phyloP scores from a whole-genome alignment of 169 alveolate species.

The Plasmodium falciparum region DNA sequence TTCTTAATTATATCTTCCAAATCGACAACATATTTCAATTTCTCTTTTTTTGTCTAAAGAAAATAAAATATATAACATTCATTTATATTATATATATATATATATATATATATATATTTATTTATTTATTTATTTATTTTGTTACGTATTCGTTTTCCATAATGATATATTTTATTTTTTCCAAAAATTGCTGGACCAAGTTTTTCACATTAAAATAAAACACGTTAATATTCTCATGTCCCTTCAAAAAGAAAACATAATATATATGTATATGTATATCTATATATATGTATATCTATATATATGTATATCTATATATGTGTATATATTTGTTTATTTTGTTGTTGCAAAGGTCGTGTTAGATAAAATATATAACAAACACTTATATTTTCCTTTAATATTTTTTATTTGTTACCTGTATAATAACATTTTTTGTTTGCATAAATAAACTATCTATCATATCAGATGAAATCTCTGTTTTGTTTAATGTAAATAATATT shows the following conservation, averaged over 20 bases:
- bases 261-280: background rate
- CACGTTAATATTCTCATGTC: constrained; percentile 38
- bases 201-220: constrained; percentile 46
- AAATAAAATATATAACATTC: background rate
- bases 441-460: constrained; percentile 58
- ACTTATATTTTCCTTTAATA: background rate
- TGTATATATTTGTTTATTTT: background rate
- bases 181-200: constrained; percentile 42
- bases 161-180: constrained; percentile 35
- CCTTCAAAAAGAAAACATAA: constrained; percentile 27
- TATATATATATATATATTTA: no score
- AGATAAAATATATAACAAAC: background rate
- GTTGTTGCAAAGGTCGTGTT: background rate
- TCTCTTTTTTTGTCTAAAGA: constrained; percentile 37
- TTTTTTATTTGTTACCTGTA: constrained; percentile 15
- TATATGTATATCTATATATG: background rate
- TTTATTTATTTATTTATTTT: background rate
- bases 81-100: background rate
- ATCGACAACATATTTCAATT: constrained; percentile 25
- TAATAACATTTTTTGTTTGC: constrained; percentile 54
- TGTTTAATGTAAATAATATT: constrained; percentile 27
- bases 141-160: constrained; percentile 54
- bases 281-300: background rate
- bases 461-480: constrained; percentile 50
- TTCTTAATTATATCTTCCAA: constrained; percentile 54